Base-by-base conservation (phyloP, 2,329 filamentous ascomycete species). In the Phialophora expanda region DNA sequence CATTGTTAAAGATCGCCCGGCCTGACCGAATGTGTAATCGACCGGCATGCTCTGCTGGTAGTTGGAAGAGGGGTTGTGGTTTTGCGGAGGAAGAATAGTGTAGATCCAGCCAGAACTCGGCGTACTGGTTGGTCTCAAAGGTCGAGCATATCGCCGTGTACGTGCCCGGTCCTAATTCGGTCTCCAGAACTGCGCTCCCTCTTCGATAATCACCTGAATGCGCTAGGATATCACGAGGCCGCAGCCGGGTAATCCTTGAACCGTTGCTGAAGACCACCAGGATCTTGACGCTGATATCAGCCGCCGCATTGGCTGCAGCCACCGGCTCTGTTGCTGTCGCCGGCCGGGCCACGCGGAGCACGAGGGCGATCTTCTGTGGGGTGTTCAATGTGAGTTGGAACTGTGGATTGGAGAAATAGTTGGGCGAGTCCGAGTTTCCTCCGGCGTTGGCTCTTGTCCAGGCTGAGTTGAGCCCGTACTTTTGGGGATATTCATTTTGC, bases 171-270 rank as follows among this genome's bases (percentile, higher is more conserved):
- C 88, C 87, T 20, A 97, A 79, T 22, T 80, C 74, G 6, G 86
- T 79, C 68, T 91, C 86, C 2, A 90, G 88, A 34, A 93, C 82
- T 3, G 91, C 90, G 75, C 90, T 91, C 30, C 90, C 90, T 30
- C 89, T 88, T 56, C 91, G 88, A 78, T 99, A 97, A 71, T 97
- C 92, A n/a, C 91, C 91, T 38, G 92, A 96, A 63, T 92, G 89
- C 24, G 86, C 86, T 26, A 96, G 85, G 46, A 98, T 87, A 74
- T 97, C 93, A 71, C 91, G 88, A 60, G 70, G 87, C 83, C 56
- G 88, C 17, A 97, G 84, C 24, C 86, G 81, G 20, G 87, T 85
- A 1, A 95, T 85, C 46, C 93, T 87, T 70, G 64, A 66, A 20
- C 88, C 85, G 11, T 92, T 91, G 44, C 67, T 70, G 26, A 59